Evolutionary conservation across 1,139 yeast species (phyloP), one percentile per base, ranked within the genome.

Genomic region (Yamadazyma taylorii): DNA sequence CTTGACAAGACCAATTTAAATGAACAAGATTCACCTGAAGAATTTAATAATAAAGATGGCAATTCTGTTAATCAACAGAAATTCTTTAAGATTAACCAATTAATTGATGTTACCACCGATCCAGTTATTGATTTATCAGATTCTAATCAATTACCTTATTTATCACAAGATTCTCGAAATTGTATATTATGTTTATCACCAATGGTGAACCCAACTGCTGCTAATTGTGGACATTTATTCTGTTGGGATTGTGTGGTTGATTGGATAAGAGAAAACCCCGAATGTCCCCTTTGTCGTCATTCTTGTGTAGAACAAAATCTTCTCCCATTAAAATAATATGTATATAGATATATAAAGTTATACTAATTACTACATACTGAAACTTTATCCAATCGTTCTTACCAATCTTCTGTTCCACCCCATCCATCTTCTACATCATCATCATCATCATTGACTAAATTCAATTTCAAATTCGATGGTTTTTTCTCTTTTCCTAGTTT

Each of bases 221-320:
- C 95, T 0, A 77, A 82, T 8, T 92, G 98, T 61, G 98, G 98
- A 0, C 98, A 92, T 58, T 45, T 87, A 13, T 90, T 86, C 58
- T 92, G 98, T 61, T 92, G 97, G 97, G 73, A 71, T 5, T 92
- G 98, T 56, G 80, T 88, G 6, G 74, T 81, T 5, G 95, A 86
- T 50, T 92, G 97, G 97, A 78, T 89, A 38, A 69, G 88, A 45
- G 96, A 89, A 39, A 78, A 79, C 49, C 83, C 90, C 0, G 97
- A 89, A 53, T 92, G 98, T 56, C 97, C 98, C 0, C 66, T 92
- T 25, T 92, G 98, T 53, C 64, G 98, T 43, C 95, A 83, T 47
- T 73, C 69, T 32, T 78, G 92, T 43, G 66, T 73, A 30, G 90
- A 85, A 51, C 94, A 87, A 58, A 81, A 85, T 50, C 62, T 90